Evolutionary conservation across 331 rosid genomes (phyloP).

Genomic region (Phaseolus coccineus): DNA sequence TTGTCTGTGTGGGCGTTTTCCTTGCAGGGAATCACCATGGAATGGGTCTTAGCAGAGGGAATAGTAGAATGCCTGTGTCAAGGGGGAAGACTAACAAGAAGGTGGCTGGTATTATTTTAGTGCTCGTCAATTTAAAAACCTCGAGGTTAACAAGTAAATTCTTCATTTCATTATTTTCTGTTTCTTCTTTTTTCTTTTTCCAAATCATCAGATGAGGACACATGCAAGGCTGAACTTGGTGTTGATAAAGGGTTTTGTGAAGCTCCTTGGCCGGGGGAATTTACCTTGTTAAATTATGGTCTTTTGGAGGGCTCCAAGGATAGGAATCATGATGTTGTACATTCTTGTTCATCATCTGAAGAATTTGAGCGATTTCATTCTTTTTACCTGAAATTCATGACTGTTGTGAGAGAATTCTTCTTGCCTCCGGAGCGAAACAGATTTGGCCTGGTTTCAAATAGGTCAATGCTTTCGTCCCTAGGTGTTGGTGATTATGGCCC

Average conservation of each 20-base stretch:
- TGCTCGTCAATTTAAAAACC: conserved; percentile 45
- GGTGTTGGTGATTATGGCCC: conserved; percentile 74
- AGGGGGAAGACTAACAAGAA: conserved; percentile 68
- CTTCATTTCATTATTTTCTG: conserved; percentile 39
- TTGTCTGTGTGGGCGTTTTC: conserved; percentile 29
- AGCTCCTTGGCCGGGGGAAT: conserved; percentile 70
- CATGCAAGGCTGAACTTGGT: conserved; percentile 60
- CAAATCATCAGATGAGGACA: conserved; percentile 52
- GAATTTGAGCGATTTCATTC: conserved; percentile 72
- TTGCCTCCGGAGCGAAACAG: conserved; percentile 75
- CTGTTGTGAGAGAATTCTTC: conserved; percentile 70
- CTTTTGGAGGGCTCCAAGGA: conserved; percentile 47
- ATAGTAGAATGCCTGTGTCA: conserved; percentile 46
- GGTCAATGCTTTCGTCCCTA: conserved; percentile 79
- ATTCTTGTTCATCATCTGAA: conserved; percentile 62
- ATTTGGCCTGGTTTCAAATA: conserved; percentile 75
- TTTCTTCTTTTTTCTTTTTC: conserved; percentile 1
- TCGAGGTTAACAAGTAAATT: conserved; percentile 44
- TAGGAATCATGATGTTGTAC: conserved; percentile 36
- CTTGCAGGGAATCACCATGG: conserved; percentile 59
- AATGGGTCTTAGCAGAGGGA: conserved; percentile 46
- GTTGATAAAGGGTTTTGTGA: conserved; percentile 52
- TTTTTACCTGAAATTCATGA: conserved; percentile 74
- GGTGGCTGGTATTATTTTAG: conserved; percentile 85
- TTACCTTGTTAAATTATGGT: conserved; percentile 60